Conservation (phyloP, 805 yeast genomes). For the Saccharomycopsis fermentans region DNA sequence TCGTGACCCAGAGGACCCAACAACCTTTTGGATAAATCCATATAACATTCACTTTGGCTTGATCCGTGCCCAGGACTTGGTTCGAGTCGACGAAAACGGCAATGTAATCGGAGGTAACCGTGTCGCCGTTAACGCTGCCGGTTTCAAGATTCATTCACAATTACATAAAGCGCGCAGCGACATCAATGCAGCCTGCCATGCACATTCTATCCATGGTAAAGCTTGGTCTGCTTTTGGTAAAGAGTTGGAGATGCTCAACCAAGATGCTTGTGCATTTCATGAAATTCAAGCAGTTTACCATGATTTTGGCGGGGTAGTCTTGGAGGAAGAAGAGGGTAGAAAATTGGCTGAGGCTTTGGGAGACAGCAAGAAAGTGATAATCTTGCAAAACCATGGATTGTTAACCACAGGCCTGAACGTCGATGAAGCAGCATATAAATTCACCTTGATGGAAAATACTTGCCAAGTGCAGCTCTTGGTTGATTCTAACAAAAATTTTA, state of each 20-base stretch:
- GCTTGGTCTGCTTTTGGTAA: conserved; percentile 56
- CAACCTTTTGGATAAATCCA: conserved; percentile 85
- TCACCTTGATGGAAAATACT: conserved; percentile 49
- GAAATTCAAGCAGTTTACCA: conserved; percentile 54
- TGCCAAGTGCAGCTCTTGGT: conserved; percentile 60
- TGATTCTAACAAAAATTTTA: conserved; percentile 39
- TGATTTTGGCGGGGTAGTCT: conserved; percentile 72
- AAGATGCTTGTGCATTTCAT: conserved; percentile 63
- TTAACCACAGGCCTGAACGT: conserved; percentile 61
- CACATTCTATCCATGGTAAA: conserved; percentile 56
- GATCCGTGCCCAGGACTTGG: conserved; percentile 52
- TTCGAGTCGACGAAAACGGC: conserved; percentile 53
- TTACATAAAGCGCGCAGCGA: conserved; percentile 61
- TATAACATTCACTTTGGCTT: conserved; percentile 65
- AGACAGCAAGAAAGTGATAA: conserved; percentile 40
- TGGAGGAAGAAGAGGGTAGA: conserved; percentile 53
- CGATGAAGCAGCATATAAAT: conserved; percentile 65
- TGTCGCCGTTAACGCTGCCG: conserved; percentile 54
- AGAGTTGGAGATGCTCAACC: conserved; percentile 69
- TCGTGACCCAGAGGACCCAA: conserved; percentile 73
- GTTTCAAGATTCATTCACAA: conserved; percentile 60
- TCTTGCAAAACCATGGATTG: conserved; percentile 65
- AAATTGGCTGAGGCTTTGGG: conserved; percentile 55
- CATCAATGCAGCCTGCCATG: conserved; percentile 62
- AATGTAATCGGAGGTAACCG: conserved; percentile 51